Percentiles rank a stretch among this genome's conserved stretches.
phyloP scores from a whole-genome alignment of 768 basidiomycete genomes.

The Macrocybe gigantea region DNA sequence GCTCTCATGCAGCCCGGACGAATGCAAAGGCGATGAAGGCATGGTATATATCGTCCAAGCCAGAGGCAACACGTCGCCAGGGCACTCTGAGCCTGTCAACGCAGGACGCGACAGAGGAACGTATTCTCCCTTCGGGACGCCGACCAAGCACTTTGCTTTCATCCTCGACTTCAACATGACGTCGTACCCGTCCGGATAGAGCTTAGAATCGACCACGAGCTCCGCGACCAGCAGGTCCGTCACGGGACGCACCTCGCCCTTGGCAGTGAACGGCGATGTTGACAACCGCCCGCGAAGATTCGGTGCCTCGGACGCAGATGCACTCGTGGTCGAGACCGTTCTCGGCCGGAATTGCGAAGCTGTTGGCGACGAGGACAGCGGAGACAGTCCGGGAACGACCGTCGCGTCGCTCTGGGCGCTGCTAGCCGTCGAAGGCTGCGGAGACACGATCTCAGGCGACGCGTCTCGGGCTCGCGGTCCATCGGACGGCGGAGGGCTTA shows the following conservation, averaged over 20 bases:
- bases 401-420: neutral
- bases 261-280: conserved; percentile 55
- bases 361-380: conserved; percentile 13
- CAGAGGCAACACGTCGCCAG: conserved; percentile 38
- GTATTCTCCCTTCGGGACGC: conserved; percentile 14
- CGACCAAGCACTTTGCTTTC: conserved; percentile 24
- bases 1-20: conserved; percentile 46
- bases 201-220: conserved; percentile 73
- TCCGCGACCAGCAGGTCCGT: conserved; percentile 75
- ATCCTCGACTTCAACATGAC: conserved; percentile 40
- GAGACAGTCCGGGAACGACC: conserved; percentile 5
- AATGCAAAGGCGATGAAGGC: conserved; percentile 78
- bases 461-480: no score
- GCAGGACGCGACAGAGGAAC: conserved; percentile 25
- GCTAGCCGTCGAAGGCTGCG: neutral
- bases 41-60: conserved; percentile 63
- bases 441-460: neutral
- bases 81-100: conserved; percentile 2
- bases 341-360: conserved; percentile 22
- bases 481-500: conserved; percentile 18
- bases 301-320: conserved; percentile 10
- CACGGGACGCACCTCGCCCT: conserved; percentile 54
- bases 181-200: conserved; percentile 74
- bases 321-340: conserved; percentile 23
- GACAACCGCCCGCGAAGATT: conserved; percentile 33